Conservation (phyloP, 2,329 filamentous ascomycete genomes). For the Sclerotinia nivalis region DNA sequence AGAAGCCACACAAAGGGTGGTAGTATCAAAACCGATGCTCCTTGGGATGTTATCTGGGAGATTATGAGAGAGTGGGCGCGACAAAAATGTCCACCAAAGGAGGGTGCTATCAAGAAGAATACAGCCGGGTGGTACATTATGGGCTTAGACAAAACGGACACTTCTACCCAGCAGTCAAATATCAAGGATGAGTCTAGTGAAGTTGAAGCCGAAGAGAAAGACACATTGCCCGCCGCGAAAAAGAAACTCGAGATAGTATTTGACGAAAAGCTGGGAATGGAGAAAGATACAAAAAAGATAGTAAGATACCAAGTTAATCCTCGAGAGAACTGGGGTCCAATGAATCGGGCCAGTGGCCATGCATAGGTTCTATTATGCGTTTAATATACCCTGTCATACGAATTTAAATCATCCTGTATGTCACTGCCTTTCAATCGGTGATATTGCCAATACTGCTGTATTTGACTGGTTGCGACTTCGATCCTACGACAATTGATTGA, state of each 20-base stretch:
- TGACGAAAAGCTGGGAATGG: conserved; percentile 74
- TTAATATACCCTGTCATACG: not conserved
- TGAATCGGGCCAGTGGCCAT: conserved; percentile 40
- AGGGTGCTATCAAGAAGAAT: conserved; percentile 66
- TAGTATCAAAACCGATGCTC: conserved; percentile 90
- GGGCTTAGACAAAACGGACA: conserved; percentile 40
- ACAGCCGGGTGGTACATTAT: conserved; percentile 73
- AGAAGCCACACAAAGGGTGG: conserved; percentile 88
- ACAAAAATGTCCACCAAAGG: conserved; percentile 76
- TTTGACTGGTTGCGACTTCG: not conserved
- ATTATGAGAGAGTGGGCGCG: conserved; percentile 89
- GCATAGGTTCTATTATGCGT: conserved; percentile 3
- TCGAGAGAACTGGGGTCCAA: conserved; percentile 87
- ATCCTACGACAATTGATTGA: not conserved
- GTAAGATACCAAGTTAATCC: conserved; percentile 91
- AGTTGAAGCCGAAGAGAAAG: conserved; percentile 22
- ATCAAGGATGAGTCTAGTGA: conserved; percentile 14
- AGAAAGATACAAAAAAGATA: conserved; percentile 65
- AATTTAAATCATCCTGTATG: not conserved
- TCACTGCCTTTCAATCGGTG: not conserved
- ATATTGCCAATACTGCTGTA: not conserved
- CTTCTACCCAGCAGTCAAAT: conserved; percentile 22
- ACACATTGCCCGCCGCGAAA: conserved; percentile 36
- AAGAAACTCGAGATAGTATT: conserved; percentile 60
- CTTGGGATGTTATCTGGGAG: conserved; percentile 88